Evolutionary conservation across 208 protist genomes (phyloP).

Genomic region (Crithidia fasciculata): DNA sequence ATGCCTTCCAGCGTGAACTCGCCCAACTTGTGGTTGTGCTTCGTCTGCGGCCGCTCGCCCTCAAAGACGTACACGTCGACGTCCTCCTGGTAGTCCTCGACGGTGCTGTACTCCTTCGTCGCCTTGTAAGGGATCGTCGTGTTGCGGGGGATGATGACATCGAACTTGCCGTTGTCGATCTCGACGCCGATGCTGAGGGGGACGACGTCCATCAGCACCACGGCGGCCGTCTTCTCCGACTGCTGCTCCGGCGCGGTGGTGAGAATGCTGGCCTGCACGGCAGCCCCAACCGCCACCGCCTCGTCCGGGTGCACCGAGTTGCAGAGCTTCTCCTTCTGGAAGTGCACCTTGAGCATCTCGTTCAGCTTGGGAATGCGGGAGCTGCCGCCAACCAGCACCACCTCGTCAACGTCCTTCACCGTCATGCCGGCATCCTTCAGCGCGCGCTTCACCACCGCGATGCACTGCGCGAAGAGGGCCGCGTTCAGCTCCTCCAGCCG

Average conservation of each 20-base stretch:
- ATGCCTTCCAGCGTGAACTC: slow-evolving; percentile 94
- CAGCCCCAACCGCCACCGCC: slow-evolving; percentile 99
- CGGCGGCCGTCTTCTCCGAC: slow-evolving; percentile 82
- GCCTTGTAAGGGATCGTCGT: slow-evolving; percentile 87
- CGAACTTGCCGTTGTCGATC: slow-evolving; percentile 95
- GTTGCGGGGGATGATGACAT: slow-evolving; percentile 88
- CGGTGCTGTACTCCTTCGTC: slow-evolving; percentile 97
- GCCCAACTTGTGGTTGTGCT: slow-evolving; percentile 99
- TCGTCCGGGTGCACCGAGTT: slow-evolving; percentile 96
- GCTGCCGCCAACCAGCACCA: slow-evolving; percentile 96
- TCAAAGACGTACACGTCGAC: slow-evolving; percentile 99
- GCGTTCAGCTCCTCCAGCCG: slow-evolving; percentile 97
- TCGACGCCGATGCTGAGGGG: slow-evolving; percentile 97
- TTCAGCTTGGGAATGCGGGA: slow-evolving; percentile 98
- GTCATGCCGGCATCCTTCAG: slow-evolving; percentile 90
- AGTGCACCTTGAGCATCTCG: slow-evolving; percentile 68
- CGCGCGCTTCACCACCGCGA: slow-evolving; percentile 84
- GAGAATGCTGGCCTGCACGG: slow-evolving; percentile 98
- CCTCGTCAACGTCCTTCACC: slow-evolving; percentile 83
- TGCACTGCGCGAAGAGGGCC: slow-evolving; percentile 77
- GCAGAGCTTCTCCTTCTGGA: slow-evolving; percentile 89
- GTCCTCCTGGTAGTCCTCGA: slow-evolving; percentile 97
- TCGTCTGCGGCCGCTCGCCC: slow-evolving; percentile 97
- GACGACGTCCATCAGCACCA: slow-evolving; percentile 96
- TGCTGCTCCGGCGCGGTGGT: slow-evolving; percentile 73